Evolutionary conservation across 768 basidiomycete species (phyloP), one percentile per base, ranked within the genome.

Genomic region (Coprinopsis strossmayeri): DNA sequence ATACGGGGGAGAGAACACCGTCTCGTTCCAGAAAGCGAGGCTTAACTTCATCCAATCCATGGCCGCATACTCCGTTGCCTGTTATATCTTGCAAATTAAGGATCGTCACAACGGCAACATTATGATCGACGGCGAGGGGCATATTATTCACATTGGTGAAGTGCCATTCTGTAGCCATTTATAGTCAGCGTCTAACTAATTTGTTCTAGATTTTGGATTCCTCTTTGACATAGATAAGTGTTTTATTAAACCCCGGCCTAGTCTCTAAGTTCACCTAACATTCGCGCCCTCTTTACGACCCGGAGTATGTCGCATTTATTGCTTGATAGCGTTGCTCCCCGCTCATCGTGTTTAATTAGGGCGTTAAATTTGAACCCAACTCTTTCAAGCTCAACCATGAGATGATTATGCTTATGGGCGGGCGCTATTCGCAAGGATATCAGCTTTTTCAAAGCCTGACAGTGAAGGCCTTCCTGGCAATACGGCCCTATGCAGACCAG

Each of bases 91-190:
- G 37, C 96, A 99, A 65, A 94, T 99, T 70, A 99, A 99, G 69
- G 96, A 99, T 62, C 71, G 96, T 32, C 96, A 99, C 64, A 99
- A 99, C 60, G 96, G 96, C 24, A 99, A 99, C 63, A 98, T 99
- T 62, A 97, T 99, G 95, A 94, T 99, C 51, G 96, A 98, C 62
- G 92, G 87, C 2, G 90, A 94, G 51, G 96, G 96, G 0, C 94
- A 97, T 62, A 95, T 99, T 50, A 79, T 97, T 3, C 96, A 99
- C 63, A 80, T 99, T 56, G 95, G 93, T 92, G 50, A 35, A 84
- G 32, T 10, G 0, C 24, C 5, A 10, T 38, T 38, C 35, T 39
- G 24, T 42, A n/a, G 23, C 21, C 17, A 46, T 28, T 23, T 5
- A 13, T 38, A 21, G 24, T 38, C 17, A 5, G 27, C 20, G 27